Conservation (phyloP, 2,329 filamentous ascomycete species). For the Aspergillus eucalypticola region DNA sequence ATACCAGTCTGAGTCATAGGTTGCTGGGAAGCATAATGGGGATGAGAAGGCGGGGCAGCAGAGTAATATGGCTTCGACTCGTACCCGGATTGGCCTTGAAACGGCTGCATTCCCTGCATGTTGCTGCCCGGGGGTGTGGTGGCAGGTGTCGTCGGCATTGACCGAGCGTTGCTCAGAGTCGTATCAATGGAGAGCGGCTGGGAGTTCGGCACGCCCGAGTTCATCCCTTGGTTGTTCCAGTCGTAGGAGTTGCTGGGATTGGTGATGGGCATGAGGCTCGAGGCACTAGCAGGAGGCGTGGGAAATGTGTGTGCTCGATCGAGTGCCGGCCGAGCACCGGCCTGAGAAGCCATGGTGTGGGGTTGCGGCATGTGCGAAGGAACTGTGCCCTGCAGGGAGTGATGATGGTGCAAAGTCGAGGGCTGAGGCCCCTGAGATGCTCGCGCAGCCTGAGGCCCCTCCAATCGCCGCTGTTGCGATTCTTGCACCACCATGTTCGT, state of each 20-base stretch:
- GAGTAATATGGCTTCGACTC: slow-evolving; percentile 82
- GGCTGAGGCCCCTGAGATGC: slow-evolving; percentile 68
- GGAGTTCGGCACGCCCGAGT: slow-evolving; percentile 58
- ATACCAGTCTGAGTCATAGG: slow-evolving; percentile 64
- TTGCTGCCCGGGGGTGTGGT: slow-evolving; percentile 80
- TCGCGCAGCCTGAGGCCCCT: slow-evolving; percentile 49
- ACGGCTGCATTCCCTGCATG: slow-evolving; percentile 76
- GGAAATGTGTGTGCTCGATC: slow-evolving; percentile 92
- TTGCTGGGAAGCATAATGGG: slow-evolving; percentile 67
- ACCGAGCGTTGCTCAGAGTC: slow-evolving; percentile 73
- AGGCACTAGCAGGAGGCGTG: slow-evolving; percentile 90
- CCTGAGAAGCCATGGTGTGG: slow-evolving; percentile 61
- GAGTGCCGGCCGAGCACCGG: slow-evolving; percentile 67
- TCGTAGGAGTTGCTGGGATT: slow-evolving; percentile 74
- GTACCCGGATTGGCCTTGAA: slow-evolving; percentile 71
- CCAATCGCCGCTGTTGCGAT: slow-evolving; percentile 72
- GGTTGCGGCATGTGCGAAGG: slow-evolving; percentile 66
- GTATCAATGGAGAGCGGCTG: slow-evolving; percentile 82
- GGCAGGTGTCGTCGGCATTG: slow-evolving; percentile 86
- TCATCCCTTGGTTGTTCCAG: slow-evolving; percentile 70
- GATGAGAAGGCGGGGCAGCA: slow-evolving; percentile 64
- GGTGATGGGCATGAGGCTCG: slow-evolving; percentile 76
- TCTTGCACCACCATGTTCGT: slow-evolving; percentile 87
- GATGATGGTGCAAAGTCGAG: slow-evolving; percentile 61
- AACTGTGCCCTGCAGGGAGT: slow-evolving; percentile 64